Evolutionary conservation across 306 rosid species (phyloP).

Genomic region (Cyamopsis tetragonoloba): DNA sequence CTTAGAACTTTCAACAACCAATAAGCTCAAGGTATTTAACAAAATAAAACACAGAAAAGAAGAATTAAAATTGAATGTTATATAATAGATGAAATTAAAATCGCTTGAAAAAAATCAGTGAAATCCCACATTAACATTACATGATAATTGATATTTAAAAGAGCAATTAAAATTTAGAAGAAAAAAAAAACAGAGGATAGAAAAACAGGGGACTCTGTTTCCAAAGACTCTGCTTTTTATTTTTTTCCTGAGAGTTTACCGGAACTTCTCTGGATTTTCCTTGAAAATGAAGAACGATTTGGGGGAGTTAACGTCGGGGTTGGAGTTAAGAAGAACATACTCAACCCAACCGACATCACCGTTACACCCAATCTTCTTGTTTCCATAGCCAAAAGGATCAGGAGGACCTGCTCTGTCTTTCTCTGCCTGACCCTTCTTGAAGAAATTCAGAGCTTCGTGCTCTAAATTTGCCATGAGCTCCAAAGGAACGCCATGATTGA

Average conservation of each 20-base stretch:
- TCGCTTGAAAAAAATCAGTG: no score
- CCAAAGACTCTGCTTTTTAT: no score
- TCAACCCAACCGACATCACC: constrained; percentile 92
- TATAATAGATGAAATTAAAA: no score
- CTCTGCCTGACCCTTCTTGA: constrained; percentile 46
- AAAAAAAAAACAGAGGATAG: neutral
- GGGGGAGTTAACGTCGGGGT: constrained; percentile 47
- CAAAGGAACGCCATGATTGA: constrained; percentile 62
- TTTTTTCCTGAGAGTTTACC: no score
- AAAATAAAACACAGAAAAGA: no score
- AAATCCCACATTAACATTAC: no score
- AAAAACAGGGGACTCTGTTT: neutral
- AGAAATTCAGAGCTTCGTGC: constrained; percentile 44
- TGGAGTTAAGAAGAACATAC: constrained; percentile 63
- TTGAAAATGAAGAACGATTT: constrained; percentile 40
- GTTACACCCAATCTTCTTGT: constrained; percentile 62
- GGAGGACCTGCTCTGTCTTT: constrained; percentile 71
- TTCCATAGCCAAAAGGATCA: constrained; percentile 75
- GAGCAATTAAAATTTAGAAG: no score
- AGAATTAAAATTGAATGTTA: no score
- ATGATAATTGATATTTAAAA: no score
- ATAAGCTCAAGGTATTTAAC: no score
- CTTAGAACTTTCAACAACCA: neutral
- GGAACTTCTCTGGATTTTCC: constrained; percentile 37
- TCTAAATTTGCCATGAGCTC: constrained; percentile 52